These are phyloP conservation scores for Salix suchowensis DNA, from an alignment of 345 rosid species.

Conservation along the genomic window DNA sequence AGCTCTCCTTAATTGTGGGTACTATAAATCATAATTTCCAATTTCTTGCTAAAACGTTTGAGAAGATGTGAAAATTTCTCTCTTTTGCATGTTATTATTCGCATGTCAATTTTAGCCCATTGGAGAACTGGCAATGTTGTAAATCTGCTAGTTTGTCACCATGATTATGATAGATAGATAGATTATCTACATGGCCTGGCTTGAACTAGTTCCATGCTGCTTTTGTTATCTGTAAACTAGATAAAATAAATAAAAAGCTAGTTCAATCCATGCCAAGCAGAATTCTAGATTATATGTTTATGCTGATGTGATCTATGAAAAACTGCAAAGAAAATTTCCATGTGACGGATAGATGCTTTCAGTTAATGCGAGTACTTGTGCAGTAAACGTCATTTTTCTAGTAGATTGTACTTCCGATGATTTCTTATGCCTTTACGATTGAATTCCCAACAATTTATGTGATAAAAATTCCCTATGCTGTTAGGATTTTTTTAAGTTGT, in stretches of 20 bases:
- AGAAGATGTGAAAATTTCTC: neutral
- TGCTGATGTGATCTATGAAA: neutral
- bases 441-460: neutral
- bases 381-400: neutral
- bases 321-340: neutral
- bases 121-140: neutral
- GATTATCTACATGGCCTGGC: neutral
- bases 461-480: neutral
- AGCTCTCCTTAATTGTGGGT: neutral
- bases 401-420: neutral
- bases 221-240: neutral
- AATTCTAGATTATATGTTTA: neutral
- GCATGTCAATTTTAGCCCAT: no score
- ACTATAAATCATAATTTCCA: neutral
- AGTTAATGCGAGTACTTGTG: neutral
- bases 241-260: neutral
- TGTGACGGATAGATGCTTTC: neutral
- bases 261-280: neutral
- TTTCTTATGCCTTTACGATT: neutral
- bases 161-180: neutral
- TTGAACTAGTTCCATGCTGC: neutral
- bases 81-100: neutral
- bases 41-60: neutral
- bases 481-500: neutral
- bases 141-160: neutral